Evolutionary conservation across 495 filamentous ascomycete species (phyloP), one percentile per base, ranked within the genome.

Genomic region (Podospora pseudocomata): DNA sequence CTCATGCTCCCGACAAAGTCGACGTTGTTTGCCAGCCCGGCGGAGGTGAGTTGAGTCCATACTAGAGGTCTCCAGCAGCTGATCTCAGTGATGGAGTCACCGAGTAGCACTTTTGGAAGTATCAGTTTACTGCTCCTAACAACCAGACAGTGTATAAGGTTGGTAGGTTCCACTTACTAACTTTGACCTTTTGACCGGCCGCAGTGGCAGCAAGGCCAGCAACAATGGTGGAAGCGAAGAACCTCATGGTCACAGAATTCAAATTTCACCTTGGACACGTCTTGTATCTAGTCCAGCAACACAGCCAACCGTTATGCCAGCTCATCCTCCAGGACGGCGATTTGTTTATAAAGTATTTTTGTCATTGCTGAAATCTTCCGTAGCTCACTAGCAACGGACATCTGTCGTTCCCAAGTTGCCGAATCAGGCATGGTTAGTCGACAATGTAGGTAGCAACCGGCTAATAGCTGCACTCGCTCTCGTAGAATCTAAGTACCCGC

Each of bases 71-170:
- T 67, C 77, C 77, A 79, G 63, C 77, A 79, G 28, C 75, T 75
- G 57, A 78, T 68, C 65, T 79, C 77, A 0, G 77, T 79, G 55
- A 79, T 75, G 65, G 75, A 78, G 67, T 79, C 77, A 23, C 77
- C 77, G 2, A 79, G 70, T 1, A 73, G 70, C 75, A 79, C 75
- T 79, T 49, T 6, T 5, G 5, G n/a, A 59, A 30, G 39, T 58
- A 65, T 67, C 54, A 70, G 13, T 63, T 57, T 60, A n/a, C 2
- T 18, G 5, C 28, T 60, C 26, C 16, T 32, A 5, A 27, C 13
- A 53, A 5, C 15, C 30, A 54, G 23, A 19, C 5, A 15, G 18
- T 16, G 7, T 2, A 23, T 13, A 4, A 6, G 11, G 6, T 15
- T 4, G 4, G 16, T 26, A 49, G 59, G 34, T 39, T 32, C 19